Base-by-base conservation (phyloP, 495 filamentous ascomycete genomes). In the Aspergillus cristatus region DNA sequence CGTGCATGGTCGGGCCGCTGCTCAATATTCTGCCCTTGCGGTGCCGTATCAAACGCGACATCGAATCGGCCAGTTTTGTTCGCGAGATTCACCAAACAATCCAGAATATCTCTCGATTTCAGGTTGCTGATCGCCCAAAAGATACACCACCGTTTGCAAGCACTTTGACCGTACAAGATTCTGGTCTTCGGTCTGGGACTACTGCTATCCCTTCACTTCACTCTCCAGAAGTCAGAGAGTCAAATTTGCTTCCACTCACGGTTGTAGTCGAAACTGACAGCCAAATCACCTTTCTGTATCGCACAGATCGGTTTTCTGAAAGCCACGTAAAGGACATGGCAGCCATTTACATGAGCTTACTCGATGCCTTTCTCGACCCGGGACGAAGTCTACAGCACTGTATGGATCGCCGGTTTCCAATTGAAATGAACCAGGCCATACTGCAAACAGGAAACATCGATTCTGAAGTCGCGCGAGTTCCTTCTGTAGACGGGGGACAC, bases 1-100 rank as follows among this genome's bases (percentile, higher is more conserved):
- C 53, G 3, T 12, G 41, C 3, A 40, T 45, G 14, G 42, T 62
- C 18, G 58, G 58, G 3, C 56, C 58, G 1, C n/a, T 60, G 14
- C 44, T 60, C 29, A 51, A 49, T 38, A 50, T 44, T 6, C 28
- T 40, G 2, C 53, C 57, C 14, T 41, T 57, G 8, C 42, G 34
- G 14, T 28, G 50, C 29, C 25, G 18, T 15, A 13, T 37, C 28
- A 14, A 28, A 14, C 26, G 34, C 18, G 32, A 32, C 15, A 25
- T 40, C 5, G 25, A 32, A 25, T 6, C 34, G 7, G 14, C 40
- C 7, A 36, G 4, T 3, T 36, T 33, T 12, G 11, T 17, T 7
- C 40, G 38, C 5, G 14, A 37, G 10, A 13, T 51, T 15, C 24
- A 35, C 13, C 17, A 24, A 18, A 32, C 41, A 26, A 25, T 41